Evolutionary conservation across 1,139 yeast species (phyloP).

Genomic region (Spencermartinsiella ligniputridi): DNA sequence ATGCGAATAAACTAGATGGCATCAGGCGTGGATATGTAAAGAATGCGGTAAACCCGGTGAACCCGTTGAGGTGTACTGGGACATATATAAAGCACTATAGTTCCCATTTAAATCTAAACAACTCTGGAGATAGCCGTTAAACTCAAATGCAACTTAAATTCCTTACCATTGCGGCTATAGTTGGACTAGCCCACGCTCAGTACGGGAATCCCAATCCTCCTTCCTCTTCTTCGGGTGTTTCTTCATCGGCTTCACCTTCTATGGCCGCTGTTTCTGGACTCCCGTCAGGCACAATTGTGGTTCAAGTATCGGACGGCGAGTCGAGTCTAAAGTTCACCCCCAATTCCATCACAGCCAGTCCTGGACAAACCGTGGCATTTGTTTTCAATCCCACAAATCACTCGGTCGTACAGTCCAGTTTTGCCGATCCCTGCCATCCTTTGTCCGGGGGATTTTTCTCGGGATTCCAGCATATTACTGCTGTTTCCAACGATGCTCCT

Average conservation of each 20-base stretch:
- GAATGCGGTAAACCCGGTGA: too few species aligned
- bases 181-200: background rate
- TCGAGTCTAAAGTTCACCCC: slow-evolving; percentile 12
- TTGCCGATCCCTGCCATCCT: slow-evolving; percentile 18
- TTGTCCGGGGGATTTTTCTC: slow-evolving; percentile 16
- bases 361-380: slow-evolving; percentile 19
- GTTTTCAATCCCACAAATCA: slow-evolving; percentile 14
- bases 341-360: slow-evolving; percentile 14
- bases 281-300: background rate
- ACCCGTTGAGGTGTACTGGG: too few species aligned
- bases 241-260: slow-evolving; percentile 1
- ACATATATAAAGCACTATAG: too few species aligned
- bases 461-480: slow-evolving; percentile 14
- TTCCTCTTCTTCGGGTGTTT: background rate
- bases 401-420: slow-evolving; percentile 19
- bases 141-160: background rate
- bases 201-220: background rate
- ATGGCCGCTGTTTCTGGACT: background rate
- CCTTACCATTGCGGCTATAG: background rate
- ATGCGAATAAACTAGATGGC: too few species aligned
- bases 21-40: too few species aligned
- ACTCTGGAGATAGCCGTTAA: too few species aligned
- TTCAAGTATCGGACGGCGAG: slow-evolving; percentile 7
- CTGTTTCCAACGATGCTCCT: slow-evolving; percentile 5
- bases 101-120: background rate